Evolutionary conservation across 2,329 filamentous ascomycete species (phyloP).

Genomic region (Venturia aucupariae): DNA sequence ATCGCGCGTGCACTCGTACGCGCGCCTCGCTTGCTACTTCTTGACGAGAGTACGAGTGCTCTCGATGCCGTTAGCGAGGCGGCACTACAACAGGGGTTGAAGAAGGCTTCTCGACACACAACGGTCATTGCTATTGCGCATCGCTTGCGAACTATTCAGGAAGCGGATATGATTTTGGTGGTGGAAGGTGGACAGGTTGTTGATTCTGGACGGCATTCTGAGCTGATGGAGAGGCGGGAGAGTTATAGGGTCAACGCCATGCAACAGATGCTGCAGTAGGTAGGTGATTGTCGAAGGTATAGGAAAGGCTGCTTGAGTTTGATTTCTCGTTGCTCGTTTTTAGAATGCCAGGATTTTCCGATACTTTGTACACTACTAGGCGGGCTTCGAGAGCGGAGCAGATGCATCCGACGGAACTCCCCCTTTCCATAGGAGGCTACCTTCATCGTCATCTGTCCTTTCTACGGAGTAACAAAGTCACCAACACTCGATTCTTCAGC

Average conservation of each 20-base stretch:
- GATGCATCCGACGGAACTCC: background rate
- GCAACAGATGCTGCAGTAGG: conserved; percentile 27
- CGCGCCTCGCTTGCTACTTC: conserved; percentile 36
- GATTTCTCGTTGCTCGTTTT: background rate
- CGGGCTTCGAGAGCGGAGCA: background rate
- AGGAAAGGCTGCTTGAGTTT: no score
- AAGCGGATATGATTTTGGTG: conserved; percentile 36
- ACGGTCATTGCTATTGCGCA: conserved; percentile 39
- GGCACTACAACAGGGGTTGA: conserved; percentile 34
- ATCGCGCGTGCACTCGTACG: conserved; percentile 38
- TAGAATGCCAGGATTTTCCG: background rate
- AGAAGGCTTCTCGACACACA: conserved; percentile 27
- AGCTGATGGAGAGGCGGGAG: conserved; percentile 40
- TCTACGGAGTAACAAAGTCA: no score
- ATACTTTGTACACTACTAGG: background rate
- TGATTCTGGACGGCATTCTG: conserved; percentile 40
- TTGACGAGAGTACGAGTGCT: conserved; percentile 39
- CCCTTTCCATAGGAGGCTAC: background rate
- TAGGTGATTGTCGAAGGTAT: background rate
- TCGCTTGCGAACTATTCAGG: conserved; percentile 32
- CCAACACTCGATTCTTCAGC: background rate
- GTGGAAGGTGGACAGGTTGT: conserved; percentile 41
- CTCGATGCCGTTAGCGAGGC: conserved; percentile 37
- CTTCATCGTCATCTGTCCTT: background rate
- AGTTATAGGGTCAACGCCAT: conserved; percentile 42